Evolutionary conservation across 768 basidiomycete species (phyloP).

Genomic region (Lentinula aciculospora): DNA sequence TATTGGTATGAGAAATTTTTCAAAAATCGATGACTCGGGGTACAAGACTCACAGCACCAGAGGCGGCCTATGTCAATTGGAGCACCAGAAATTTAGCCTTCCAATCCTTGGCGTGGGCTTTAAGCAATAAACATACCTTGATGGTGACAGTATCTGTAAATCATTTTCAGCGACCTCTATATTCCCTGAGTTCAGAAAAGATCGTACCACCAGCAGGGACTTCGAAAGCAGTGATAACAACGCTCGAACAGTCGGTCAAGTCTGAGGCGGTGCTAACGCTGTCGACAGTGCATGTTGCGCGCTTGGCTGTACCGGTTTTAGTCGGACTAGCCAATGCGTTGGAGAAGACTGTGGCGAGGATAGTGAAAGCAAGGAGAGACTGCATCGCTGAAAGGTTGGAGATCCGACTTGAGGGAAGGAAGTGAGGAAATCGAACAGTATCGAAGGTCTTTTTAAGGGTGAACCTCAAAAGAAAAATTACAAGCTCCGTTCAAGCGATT

Average conservation of each 20-base stretch:
- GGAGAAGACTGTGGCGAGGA: not conserved
- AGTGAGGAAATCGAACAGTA: too few relatives aligned
- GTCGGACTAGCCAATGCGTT: constrained; percentile 1
- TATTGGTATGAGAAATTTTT: not conserved
- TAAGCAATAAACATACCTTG: not conserved
- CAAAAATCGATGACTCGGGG: not conserved
- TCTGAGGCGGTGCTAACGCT: constrained; percentile 14
- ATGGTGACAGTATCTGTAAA: constrained; percentile 2
- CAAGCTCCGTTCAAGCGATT: too few relatives aligned
- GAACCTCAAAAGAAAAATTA: too few relatives aligned
- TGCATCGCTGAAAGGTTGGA: too few relatives aligned
- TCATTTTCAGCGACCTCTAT: not conserved
- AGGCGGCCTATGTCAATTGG: not conserved
- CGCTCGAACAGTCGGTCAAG: constrained; percentile 13
- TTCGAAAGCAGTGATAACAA: constrained; percentile 15
- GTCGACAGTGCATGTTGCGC: constrained; percentile 17
- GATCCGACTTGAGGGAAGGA: too few relatives aligned
- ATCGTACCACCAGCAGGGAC: constrained; percentile 11
- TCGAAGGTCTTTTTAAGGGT: too few relatives aligned
- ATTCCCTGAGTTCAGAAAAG: not conserved
- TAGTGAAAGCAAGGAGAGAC: constrained; percentile 1
- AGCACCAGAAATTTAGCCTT: not conserved
- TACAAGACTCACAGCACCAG: not conserved
- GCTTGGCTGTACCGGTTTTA: constrained; percentile 13
- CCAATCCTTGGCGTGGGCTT: too few relatives aligned